Conservation (phyloP, 805 yeast species). For the Candida ortonii region DNA sequence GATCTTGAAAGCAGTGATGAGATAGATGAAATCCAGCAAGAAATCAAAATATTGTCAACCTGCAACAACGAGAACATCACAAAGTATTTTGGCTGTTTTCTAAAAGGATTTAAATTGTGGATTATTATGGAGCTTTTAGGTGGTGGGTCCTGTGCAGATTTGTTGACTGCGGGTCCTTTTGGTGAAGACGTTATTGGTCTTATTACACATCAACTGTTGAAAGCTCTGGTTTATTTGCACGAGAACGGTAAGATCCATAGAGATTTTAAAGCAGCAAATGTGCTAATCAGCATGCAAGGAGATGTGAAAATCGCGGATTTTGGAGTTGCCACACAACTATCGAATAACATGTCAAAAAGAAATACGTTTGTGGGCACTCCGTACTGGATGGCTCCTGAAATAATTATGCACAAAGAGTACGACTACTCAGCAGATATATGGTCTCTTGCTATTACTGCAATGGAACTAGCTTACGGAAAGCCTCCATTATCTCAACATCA, state of each 20-base stretch:
- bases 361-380: constrained; percentile 61
- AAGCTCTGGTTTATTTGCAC: constrained; percentile 67
- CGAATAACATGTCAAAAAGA: constrained; percentile 51
- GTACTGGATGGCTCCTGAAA: constrained; percentile 66
- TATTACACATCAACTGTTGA: constrained; percentile 52
- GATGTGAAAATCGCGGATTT: constrained; percentile 90
- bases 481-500: constrained; percentile 62
- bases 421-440: constrained; percentile 75
- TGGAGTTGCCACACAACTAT: constrained; percentile 84
- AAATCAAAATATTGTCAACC: constrained; percentile 64
- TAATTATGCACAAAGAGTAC: constrained; percentile 51
- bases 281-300: constrained; percentile 65
- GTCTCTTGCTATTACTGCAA: constrained; percentile 78
- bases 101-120: constrained; percentile 68
- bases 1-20: constrained; percentile 73
- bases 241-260: constrained; percentile 78
- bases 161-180: constrained; percentile 58
- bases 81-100: constrained; percentile 67
- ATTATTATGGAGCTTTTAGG: constrained; percentile 79
- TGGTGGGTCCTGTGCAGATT: constrained; percentile 72
- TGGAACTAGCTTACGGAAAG: constrained; percentile 66
- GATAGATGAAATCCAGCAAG: constrained; percentile 68
- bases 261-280: constrained; percentile 92
- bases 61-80: constrained; percentile 65
- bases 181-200: constrained; percentile 52